Conservation (phyloP, 371 early-diverging fungal genomes). For the Apophysomyces trapeziformis region DNA sequence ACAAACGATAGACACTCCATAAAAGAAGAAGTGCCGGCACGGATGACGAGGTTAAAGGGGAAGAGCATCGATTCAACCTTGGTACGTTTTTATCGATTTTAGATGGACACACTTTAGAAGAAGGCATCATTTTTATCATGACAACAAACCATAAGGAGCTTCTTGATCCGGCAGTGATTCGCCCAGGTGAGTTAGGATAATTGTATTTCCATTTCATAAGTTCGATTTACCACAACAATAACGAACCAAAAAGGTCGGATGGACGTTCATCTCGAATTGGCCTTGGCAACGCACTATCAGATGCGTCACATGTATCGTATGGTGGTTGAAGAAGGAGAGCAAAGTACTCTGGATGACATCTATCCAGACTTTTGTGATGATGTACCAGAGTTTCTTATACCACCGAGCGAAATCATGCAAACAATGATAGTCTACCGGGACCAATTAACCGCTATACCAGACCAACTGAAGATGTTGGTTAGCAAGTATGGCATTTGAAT, state of each 20-base stretch:
- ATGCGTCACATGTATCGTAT: conserved; percentile 55
- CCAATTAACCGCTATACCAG: conserved; percentile 19
- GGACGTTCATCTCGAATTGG: conserved; percentile 78
- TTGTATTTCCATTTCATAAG: no score
- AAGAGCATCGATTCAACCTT: conserved; percentile 57
- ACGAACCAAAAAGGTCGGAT: conserved; percentile 61
- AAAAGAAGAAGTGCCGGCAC: conserved; percentile 18
- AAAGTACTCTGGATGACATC: conserved; percentile 28
- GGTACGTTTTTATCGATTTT: conserved; percentile 80
- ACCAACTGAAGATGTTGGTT: conserved; percentile 19
- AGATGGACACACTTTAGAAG: conserved; percentile 82
- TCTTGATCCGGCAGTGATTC: conserved; percentile 84
- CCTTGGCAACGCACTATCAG: conserved; percentile 64
- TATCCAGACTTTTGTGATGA: conserved; percentile 29
- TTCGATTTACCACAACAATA: no score
- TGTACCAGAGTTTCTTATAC: conserved; percentile 41
- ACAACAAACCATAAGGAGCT: conserved; percentile 86
- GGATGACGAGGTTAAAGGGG: conserved; percentile 24
- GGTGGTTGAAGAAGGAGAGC: conserved; percentile 42
- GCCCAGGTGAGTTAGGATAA: conserved; percentile 59
- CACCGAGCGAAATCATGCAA: conserved; percentile 53
- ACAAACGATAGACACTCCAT: background rate
- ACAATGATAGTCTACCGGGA: conserved; percentile 41
- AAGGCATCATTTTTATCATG: conserved; percentile 82
- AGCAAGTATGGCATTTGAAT: conserved; percentile 1